phyloP scores from a whole-genome alignment of 306 rosid genomes.

The Betula pendula region DNA sequence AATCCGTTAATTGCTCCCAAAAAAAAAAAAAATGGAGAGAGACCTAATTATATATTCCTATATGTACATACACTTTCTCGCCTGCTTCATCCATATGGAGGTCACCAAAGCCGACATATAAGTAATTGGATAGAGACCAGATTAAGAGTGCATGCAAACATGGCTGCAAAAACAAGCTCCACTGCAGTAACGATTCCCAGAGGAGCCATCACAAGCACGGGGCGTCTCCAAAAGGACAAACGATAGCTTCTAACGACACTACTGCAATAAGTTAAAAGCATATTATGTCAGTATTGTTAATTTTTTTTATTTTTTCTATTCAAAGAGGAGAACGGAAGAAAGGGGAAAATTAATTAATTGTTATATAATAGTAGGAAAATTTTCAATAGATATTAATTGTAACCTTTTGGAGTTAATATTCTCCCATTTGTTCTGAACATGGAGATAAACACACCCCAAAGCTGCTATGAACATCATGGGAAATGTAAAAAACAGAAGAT shows the following conservation, averaged over 20 bases:
- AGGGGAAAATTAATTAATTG: too few species aligned
- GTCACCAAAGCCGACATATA: conserved; percentile 49
- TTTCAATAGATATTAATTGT: not conserved
- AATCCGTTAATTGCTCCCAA: too few species aligned
- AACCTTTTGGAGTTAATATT: conserved; percentile 33
- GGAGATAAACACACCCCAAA: conserved; percentile 57
- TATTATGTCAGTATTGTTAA: too few species aligned
- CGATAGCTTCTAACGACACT: conserved; percentile 14
- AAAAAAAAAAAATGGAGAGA: too few species aligned
- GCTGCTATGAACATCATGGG: conserved; percentile 60
- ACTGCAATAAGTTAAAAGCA: conserved; percentile 13
- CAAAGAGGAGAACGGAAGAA: too few species aligned
- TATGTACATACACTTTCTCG: conserved; percentile 42
- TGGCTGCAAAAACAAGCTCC: conserved; percentile 51
- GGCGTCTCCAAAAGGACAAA: conserved; percentile 43
- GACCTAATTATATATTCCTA: too few species aligned
- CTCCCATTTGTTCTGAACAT: conserved; percentile 36
- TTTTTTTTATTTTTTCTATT: too few species aligned
- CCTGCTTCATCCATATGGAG: conserved; percentile 42
- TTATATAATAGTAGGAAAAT: not conserved
- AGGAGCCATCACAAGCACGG: conserved; percentile 51
- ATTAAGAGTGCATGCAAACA: conserved; percentile 57
- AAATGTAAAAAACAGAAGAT: conserved; percentile 60
- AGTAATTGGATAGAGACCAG: conserved; percentile 71
- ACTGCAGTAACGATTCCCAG: conserved; percentile 51